Percentiles rank a stretch among this genome's conserved stretches.
Evolutionary conservation across 768 basidiomycete species (phyloP).

Genomic region (Paxillus rubicundulus): DNA sequence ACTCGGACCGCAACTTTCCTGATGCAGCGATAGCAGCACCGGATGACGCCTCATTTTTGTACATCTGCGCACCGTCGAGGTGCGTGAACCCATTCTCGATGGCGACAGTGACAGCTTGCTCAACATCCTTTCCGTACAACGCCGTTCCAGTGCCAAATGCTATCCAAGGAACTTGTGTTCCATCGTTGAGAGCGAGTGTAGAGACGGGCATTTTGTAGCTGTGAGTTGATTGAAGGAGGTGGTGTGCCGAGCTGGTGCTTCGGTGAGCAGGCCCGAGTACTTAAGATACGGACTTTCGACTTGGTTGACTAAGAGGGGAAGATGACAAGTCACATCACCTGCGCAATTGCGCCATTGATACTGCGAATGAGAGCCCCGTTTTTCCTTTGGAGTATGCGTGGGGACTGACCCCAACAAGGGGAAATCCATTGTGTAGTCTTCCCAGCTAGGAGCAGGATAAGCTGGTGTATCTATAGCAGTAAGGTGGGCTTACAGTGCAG

Average conservation of each 20-base stretch:
- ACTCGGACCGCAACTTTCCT: slow-evolving; percentile 48
- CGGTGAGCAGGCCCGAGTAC: background rate
- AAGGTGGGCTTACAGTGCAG: too few species aligned
- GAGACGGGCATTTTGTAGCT: slow-evolving; percentile 22
- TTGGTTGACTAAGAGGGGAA: slow-evolving; percentile 9
- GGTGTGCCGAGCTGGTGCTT: slow-evolving; percentile 1
- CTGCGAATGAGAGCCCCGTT: background rate
- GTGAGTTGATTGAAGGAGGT: slow-evolving; percentile 5
- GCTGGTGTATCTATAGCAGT: too few species aligned
- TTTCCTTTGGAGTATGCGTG: background rate
- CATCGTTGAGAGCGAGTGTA: slow-evolving; percentile 53
- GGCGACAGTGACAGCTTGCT: slow-evolving; percentile 39
- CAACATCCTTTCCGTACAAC: slow-evolving; percentile 43
- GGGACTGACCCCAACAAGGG: background rate
- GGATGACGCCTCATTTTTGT: slow-evolving; percentile 53
- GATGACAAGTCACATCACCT: slow-evolving; percentile 10
- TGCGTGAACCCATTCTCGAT: slow-evolving; percentile 58
- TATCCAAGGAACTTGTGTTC: slow-evolving; percentile 50
- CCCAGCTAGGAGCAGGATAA: too few species aligned
- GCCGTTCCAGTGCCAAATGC: slow-evolving; percentile 65
- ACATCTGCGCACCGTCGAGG: slow-evolving; percentile 62
- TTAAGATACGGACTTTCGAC: slow-evolving; percentile 8
- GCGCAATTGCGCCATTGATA: background rate
- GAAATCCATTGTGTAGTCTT: too few species aligned
- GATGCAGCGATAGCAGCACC: slow-evolving; percentile 50